phyloP scores from a whole-genome alignment of 441 rosid genomes.

The Flueggea neowawraea region DNA sequence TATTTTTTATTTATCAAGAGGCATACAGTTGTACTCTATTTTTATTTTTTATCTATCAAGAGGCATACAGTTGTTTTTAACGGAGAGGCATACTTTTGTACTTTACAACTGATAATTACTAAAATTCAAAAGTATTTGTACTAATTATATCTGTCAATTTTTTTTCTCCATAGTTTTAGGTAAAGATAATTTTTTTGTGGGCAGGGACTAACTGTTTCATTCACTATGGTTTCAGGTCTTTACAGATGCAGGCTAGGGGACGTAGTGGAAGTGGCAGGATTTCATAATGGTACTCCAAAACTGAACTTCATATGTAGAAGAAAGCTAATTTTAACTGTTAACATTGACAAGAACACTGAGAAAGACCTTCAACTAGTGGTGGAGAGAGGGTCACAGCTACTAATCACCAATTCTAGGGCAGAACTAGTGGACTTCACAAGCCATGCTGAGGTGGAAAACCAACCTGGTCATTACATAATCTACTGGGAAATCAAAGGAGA shows the following conservation, averaged over 20 bases:
- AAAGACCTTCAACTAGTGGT: slow-evolving; percentile 81
- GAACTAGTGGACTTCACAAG: slow-evolving; percentile 88
- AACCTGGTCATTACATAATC: slow-evolving; percentile 84
- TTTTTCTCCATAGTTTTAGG: too few species aligned
- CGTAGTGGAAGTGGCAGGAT: slow-evolving; percentile 79
- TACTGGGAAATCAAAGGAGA: slow-evolving; percentile 89
- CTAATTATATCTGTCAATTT: too few species aligned
- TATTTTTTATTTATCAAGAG: too few species aligned
- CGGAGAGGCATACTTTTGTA: too few species aligned
- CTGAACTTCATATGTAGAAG: slow-evolving; percentile 79
- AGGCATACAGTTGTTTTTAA: too few species aligned
- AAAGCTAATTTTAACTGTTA: slow-evolving; percentile 66
- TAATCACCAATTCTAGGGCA: slow-evolving; percentile 33
- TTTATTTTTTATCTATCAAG: too few species aligned
- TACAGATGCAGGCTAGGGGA: slow-evolving; percentile 80
- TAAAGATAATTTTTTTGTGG: too few species aligned
- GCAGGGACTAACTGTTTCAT: too few species aligned
- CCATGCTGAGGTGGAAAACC: slow-evolving; percentile 49
- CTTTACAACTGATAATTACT: too few species aligned
- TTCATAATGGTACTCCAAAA: slow-evolving; percentile 75
- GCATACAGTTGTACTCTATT: too few species aligned
- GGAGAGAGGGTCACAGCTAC: slow-evolving; percentile 51
- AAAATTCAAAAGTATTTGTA: too few species aligned
- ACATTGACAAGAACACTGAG: slow-evolving; percentile 93
- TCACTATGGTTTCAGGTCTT: slow-evolving; percentile 41